phyloP scores from a whole-genome alignment of 768 basidiomycete species.

The Trametes gibbosa region DNA sequence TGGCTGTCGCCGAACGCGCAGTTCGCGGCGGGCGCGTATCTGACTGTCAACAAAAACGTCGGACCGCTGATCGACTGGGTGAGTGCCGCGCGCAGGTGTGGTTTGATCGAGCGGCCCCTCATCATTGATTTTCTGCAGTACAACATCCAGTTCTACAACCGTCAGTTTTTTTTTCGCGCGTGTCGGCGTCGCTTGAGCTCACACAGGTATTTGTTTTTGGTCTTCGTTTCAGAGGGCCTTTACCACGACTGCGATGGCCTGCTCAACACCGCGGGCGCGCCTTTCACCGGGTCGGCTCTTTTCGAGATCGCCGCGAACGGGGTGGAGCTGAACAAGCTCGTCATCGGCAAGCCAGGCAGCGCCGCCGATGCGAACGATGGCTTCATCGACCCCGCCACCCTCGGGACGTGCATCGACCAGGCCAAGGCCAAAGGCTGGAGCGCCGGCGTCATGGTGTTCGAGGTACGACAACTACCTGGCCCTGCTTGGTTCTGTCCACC shows the following conservation, averaged over 20 bases:
- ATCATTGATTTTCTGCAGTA: neutral
- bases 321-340: conserved; percentile 57
- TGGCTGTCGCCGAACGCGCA: conserved; percentile 17
- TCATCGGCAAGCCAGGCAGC: conserved; percentile 64
- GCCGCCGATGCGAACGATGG: conserved; percentile 35
- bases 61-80: conserved; percentile 57
- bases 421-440: conserved; percentile 13
- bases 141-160: conserved; percentile 21
- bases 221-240: conserved; percentile 16
- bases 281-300: conserved; percentile 39
- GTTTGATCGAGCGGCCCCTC: neutral
- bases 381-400: conserved; percentile 30
- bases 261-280: conserved; percentile 34
- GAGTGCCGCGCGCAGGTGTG: conserved; percentile 16
- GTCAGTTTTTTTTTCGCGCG: neutral
- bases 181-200: no score
- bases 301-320: conserved; percentile 50
- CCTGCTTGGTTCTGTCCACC: neutral
- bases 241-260: conserved; percentile 39
- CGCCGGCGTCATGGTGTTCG: conserved; percentile 15
- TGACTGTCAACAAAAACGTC: conserved; percentile 48
- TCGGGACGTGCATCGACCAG: conserved; percentile 15
- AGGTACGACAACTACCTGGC: neutral
- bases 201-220: no score
- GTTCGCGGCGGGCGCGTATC: conserved; percentile 48